Evolutionary conservation across 179 eudicot species (phyloP).

Genomic region (Silene coronaria): DNA sequence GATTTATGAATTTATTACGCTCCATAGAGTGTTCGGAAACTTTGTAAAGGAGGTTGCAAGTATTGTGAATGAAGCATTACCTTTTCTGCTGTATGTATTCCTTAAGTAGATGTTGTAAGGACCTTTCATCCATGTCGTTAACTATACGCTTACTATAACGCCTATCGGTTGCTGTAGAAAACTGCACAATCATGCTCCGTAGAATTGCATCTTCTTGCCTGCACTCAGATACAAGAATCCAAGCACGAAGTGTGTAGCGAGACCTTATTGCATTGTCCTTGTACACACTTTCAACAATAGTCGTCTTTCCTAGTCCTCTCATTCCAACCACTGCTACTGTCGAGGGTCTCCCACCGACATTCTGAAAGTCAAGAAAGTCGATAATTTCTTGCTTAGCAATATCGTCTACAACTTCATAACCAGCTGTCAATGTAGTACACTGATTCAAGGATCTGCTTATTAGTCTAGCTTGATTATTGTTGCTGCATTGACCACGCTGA

Average conservation of each 20-base stretch:
- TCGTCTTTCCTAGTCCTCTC: too few relatives aligned
- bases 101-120: background rate
- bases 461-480: background rate
- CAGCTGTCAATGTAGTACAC: background rate
- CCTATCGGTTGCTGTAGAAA: background rate
- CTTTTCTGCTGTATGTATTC: slow-evolving; percentile 4
- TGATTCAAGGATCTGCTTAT: too few relatives aligned
- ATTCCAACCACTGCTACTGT: slow-evolving; percentile 24
- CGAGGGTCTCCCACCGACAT: background rate
- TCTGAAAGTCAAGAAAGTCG: background rate
- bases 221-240: background rate
- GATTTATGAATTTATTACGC: too few relatives aligned
- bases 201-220: background rate
- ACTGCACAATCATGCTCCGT: slow-evolving; percentile 8
- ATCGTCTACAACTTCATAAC: slow-evolving; percentile 13
- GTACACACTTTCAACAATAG: slow-evolving; percentile 17
- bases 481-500: background rate
- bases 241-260: slow-evolving; percentile 5
- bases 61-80: too few relatives aligned
- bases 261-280: background rate
- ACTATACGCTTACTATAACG: background rate
- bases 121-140: background rate
- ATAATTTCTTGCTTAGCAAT: slow-evolving; percentile 6
- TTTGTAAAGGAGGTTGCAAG: too few relatives aligned
- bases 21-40: too few relatives aligned